A percentile compares a stretch with the other conserved stretches of the same genome.
Conservation (phyloP, 2,329 filamentous ascomycete genomes). For the Paraphoma sp. region DNA sequence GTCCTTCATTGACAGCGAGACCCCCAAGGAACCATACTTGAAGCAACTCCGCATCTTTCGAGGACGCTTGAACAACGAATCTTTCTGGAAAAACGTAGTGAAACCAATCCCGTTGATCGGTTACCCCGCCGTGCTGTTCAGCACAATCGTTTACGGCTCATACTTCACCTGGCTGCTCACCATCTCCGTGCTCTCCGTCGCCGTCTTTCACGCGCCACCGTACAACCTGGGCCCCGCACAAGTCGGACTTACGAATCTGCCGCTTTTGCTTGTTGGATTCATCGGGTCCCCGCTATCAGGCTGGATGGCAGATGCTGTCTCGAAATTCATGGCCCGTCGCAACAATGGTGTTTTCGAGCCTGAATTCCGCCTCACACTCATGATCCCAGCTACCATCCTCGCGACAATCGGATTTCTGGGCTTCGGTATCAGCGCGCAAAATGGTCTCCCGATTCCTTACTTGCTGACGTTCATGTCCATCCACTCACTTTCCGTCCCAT, state of each 20-base stretch:
- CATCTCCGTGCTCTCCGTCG: conserved; percentile 84
- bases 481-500: conserved; percentile 47
- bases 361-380: conserved; percentile 71
- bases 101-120: conserved; percentile 79
- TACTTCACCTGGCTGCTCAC: conserved; percentile 96
- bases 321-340: conserved; percentile 71
- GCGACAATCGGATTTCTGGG: conserved; percentile 50
- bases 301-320: conserved; percentile 73
- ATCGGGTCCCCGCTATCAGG: conserved; percentile 78
- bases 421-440: conserved; percentile 47
- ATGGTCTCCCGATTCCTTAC: conserved; percentile 31
- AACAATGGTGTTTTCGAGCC: conserved; percentile 90
- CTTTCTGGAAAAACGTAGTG: conserved; percentile 41
- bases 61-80: conserved; percentile 37
- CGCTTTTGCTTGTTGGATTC: conserved; percentile 81
- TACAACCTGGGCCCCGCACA: conserved; percentile 82
- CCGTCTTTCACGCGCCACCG: conserved; percentile 80
- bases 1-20: conserved; percentile 23
- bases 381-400: conserved; percentile 40
- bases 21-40: conserved; percentile 29
- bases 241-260: conserved; percentile 78
- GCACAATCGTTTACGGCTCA: conserved; percentile 79
- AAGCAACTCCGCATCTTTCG: conserved; percentile 35
- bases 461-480: conserved; percentile 47
- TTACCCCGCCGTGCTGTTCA: conserved; percentile 87